Conservation (phyloP, 2,329 filamentous ascomycete species). For the Aureobasidium melanogenum region DNA sequence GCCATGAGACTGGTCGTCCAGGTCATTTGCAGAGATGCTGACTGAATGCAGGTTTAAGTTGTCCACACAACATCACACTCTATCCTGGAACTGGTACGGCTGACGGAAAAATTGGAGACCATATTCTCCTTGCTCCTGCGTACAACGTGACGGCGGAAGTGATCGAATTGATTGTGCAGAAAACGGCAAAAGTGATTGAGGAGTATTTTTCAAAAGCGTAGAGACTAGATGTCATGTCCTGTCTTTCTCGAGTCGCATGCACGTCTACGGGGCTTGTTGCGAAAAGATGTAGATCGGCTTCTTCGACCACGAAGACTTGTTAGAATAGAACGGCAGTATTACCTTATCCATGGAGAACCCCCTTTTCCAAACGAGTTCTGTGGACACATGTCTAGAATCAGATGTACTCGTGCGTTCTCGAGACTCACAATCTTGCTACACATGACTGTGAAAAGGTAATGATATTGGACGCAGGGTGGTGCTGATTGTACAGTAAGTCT, state of each 20-base stretch:
- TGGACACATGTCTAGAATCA: not conserved
- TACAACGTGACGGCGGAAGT: slow-evolving; percentile 54
- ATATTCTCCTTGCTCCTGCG: slow-evolving; percentile 60
- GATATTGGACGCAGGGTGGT: not conserved
- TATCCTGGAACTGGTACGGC: slow-evolving; percentile 57
- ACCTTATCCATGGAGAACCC: not conserved
- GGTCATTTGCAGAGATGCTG: not conserved
- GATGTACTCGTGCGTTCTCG: not conserved
- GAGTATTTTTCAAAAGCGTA: slow-evolving; percentile 32
- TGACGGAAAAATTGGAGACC: slow-evolving; percentile 55
- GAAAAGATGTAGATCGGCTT: not conserved
- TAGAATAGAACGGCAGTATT: not conserved
- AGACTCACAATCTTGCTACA: not conserved
- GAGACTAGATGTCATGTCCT: too few species aligned
- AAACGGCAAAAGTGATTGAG: slow-evolving; percentile 42
- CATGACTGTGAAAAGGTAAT: not conserved
- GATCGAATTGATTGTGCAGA: slow-evolving; percentile 47
- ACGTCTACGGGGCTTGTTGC: too few species aligned
- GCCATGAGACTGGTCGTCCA: not conserved
- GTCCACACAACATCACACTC: slow-evolving; percentile 45
- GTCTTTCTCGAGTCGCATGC: too few species aligned
- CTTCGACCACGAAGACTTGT: not conserved
- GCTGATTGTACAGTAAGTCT: not conserved
- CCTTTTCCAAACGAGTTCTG: not conserved
- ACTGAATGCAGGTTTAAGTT: slow-evolving; percentile 28